These are phyloP conservation scores for Rhodotorula sp. DNA, from an alignment of 1,284 basidiomycete species.

Conservation along the genomic window DNA sequence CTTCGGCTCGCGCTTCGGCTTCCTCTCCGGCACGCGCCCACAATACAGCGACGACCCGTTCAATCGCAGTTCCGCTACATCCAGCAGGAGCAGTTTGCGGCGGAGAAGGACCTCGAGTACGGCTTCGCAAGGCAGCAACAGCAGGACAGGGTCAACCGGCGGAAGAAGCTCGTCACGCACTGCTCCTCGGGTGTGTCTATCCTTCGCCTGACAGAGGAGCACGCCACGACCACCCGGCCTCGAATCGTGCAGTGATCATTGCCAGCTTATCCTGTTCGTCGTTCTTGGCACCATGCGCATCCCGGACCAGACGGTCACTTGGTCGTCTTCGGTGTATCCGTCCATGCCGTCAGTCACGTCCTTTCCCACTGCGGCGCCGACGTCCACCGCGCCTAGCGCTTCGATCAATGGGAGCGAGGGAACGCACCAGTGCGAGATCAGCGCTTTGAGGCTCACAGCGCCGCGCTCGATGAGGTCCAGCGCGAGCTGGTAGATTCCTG, in stretches of 20 bases:
- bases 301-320: background rate
- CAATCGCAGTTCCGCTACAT: constrained; percentile 13
- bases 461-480: constrained; percentile 59
- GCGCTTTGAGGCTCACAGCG: constrained; percentile 58
- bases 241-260: constrained; percentile 35
- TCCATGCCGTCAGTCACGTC: background rate
- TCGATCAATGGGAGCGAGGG: background rate
- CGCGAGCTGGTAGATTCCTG: constrained; percentile 66
- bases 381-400: too few relatives aligned
- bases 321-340: background rate
- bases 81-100: constrained; percentile 7
- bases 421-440: constrained; percentile 62
- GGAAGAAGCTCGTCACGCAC: constrained; percentile 32
- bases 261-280: constrained; percentile 28
- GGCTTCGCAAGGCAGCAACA: constrained; percentile 25
- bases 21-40: constrained; percentile 1
- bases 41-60: background rate
- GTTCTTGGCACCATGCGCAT: constrained; percentile 20
- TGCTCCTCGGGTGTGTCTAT: constrained; percentile 22
- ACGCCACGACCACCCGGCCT: too few relatives aligned
- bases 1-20: constrained; percentile 8
- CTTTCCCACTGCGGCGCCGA: background rate
- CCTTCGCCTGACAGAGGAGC: too few relatives aligned
- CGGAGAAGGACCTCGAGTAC: constrained; percentile 36
- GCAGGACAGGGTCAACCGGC: background rate